Evolutionary conservation across 148 eudicot genomes (phyloP).

Genomic region (Tetragonia tetragonoides): DNA sequence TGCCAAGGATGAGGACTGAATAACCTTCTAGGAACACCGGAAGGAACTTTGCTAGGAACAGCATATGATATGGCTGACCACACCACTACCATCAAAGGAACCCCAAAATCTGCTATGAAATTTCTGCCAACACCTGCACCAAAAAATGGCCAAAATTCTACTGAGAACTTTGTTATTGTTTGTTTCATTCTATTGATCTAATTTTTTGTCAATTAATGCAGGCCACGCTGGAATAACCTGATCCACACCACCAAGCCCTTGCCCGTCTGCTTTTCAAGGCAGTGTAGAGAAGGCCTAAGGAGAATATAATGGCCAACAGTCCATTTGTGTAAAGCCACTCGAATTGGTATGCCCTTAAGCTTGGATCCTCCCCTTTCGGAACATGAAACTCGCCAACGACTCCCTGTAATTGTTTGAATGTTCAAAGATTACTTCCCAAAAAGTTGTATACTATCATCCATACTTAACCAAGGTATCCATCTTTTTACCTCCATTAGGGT

Average conservation of each 20-base stretch:
- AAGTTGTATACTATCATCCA: too few species aligned
- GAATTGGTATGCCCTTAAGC: constrained; percentile 34
- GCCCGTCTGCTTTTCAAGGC: constrained; percentile 61
- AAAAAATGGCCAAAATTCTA: constrained; percentile 14
- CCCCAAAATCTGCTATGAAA: constrained; percentile 88
- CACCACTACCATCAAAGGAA: constrained; percentile 72
- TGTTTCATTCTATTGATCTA: too few species aligned
- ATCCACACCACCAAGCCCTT: constrained; percentile 48
- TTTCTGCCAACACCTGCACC: constrained; percentile 66
- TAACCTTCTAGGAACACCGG: constrained; percentile 83
- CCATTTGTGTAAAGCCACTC: constrained; percentile 73
- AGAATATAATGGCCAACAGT: constrained; percentile 55
- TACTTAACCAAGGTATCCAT: too few species aligned
- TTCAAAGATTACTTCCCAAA: too few species aligned
- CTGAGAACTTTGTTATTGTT: too few species aligned
- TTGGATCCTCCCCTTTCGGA: constrained; percentile 38
- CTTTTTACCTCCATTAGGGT: too few species aligned
- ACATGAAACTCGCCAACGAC: constrained; percentile 47
- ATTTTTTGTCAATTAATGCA: too few species aligned
- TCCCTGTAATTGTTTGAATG: constrained; percentile 31
- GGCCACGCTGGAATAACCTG: too few species aligned
- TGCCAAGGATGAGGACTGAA: constrained; percentile 83
- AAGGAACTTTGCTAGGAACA: constrained; percentile 54
- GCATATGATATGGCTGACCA: constrained; percentile 71
- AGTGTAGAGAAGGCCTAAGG: constrained; percentile 57